Evolutionary conservation across 129 eudicot genomes (phyloP).

Genomic region (Arctium lappa): DNA sequence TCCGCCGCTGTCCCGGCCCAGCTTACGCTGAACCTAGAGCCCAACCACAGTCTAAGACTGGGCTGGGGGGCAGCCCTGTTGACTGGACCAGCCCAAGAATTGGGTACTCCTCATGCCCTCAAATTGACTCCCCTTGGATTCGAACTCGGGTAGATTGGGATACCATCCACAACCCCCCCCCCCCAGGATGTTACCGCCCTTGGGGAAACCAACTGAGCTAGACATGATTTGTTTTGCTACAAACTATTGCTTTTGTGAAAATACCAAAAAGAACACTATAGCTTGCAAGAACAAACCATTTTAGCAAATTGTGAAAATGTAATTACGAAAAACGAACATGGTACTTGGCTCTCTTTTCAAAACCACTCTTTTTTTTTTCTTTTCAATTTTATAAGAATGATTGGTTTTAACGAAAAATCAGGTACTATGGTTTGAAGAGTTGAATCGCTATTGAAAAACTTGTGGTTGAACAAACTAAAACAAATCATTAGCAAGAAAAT

Average conservation of each 20-base stretch:
- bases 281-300: background rate
- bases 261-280: background rate
- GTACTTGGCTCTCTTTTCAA: background rate
- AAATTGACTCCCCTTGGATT: too few relatives aligned
- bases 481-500: background rate
- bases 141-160: too few relatives aligned
- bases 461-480: background rate
- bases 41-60: too few relatives aligned
- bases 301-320: background rate
- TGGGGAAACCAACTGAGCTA: too few relatives aligned
- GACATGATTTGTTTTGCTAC: background rate
- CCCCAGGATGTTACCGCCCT: too few relatives aligned
- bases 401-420: background rate
- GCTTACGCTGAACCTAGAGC: too few relatives aligned
- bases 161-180: too few relatives aligned
- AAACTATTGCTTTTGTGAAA: background rate
- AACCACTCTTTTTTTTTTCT: background rate
- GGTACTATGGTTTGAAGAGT: background rate
- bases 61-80: too few relatives aligned
- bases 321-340: background rate
- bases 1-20: too few relatives aligned
- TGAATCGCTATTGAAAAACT: background rate
- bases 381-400: background rate
- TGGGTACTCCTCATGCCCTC: too few relatives aligned
- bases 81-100: too few relatives aligned